Conservation (phyloP, 2,329 filamentous ascomycete genomes). For the Tolypocladium tundrense region DNA sequence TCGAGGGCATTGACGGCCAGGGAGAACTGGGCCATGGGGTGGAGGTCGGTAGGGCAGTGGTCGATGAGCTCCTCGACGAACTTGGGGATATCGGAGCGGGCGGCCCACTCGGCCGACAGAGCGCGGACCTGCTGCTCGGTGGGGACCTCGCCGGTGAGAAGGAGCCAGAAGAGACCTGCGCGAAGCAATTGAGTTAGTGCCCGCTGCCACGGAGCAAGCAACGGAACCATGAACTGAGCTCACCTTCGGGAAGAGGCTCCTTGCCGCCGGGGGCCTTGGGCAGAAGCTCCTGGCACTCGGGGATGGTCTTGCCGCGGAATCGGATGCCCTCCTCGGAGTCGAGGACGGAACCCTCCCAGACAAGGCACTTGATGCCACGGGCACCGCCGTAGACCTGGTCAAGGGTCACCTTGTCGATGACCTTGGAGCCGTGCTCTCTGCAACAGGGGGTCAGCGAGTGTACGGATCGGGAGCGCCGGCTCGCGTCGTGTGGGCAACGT, state of each 20-base stretch:
- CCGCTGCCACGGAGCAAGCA: not conserved
- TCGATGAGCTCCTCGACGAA: slow-evolving; percentile 99
- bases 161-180: slow-evolving; percentile 94
- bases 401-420: slow-evolving; percentile 94
- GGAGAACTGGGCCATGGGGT: slow-evolving; percentile 99
- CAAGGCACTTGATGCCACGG: slow-evolving; percentile 95
- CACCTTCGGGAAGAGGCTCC: slow-evolving; percentile 93
- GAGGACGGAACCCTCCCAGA: slow-evolving; percentile 98
- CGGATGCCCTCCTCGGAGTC: slow-evolving; percentile 98
- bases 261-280: slow-evolving; percentile 94
- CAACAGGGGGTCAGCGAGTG: slow-evolving; percentile 2
- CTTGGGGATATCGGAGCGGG: slow-evolving; percentile 91
- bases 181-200: not conserved
- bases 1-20: slow-evolving; percentile 95
- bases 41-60: slow-evolving; percentile 96
- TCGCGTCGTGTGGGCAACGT: slow-evolving; percentile 23
- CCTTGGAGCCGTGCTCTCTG: slow-evolving; percentile 90
- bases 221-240: slow-evolving; percentile 6
- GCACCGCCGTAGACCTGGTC: slow-evolving; percentile 99
- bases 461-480: not conserved
- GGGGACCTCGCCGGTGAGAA: slow-evolving; percentile 95
- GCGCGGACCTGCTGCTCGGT: slow-evolving; percentile 97
- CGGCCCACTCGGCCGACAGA: slow-evolving; percentile 97
- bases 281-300: slow-evolving; percentile 94
- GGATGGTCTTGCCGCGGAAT: slow-evolving; percentile 98